Conservation (phyloP, 2,329 filamentous ascomycete species). For the Mycosphaerella arachidis region DNA sequence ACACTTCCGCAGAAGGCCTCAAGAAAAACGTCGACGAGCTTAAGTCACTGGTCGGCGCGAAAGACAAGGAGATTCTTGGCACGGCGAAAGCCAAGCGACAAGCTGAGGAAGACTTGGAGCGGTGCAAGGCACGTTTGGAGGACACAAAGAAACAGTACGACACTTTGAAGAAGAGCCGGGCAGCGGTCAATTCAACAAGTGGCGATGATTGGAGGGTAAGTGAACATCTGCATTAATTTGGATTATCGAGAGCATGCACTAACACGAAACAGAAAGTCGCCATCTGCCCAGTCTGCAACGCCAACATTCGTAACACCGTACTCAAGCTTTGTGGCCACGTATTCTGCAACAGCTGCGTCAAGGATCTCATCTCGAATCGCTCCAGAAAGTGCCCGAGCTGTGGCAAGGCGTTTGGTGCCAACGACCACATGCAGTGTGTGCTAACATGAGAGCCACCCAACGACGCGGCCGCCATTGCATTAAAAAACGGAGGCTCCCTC, state of each 20-base stretch:
- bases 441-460: conserved; percentile 24
- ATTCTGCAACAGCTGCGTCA: conserved; percentile 86
- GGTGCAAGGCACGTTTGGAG: conserved; percentile 70
- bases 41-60: conserved; percentile 66
- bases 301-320: conserved; percentile 88
- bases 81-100: conserved; percentile 60
- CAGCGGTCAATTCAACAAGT: conserved; percentile 60
- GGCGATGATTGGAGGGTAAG: conserved; percentile 82
- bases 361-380: conserved; percentile 81
- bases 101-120: conserved; percentile 69
- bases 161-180: conserved; percentile 77
- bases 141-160: conserved; percentile 79
- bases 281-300: conserved; percentile 87
- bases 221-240: conserved; percentile 24
- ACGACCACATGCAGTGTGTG: conserved; percentile 69
- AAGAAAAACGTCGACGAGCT: conserved; percentile 74
- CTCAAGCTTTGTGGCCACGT: conserved; percentile 93
- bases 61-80: conserved; percentile 64
- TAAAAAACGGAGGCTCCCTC: not conserved
- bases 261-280: conserved; percentile 58
- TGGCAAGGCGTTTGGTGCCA: conserved; percentile 83
- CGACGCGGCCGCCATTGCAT: not conserved
- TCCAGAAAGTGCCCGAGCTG: conserved; percentile 95
- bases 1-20: conserved; percentile 65
- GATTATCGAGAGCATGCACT: not conserved